phyloP scores from a whole-genome alignment of 192 early-diverging fungal species.

The Backusella tuberculispora region DNA sequence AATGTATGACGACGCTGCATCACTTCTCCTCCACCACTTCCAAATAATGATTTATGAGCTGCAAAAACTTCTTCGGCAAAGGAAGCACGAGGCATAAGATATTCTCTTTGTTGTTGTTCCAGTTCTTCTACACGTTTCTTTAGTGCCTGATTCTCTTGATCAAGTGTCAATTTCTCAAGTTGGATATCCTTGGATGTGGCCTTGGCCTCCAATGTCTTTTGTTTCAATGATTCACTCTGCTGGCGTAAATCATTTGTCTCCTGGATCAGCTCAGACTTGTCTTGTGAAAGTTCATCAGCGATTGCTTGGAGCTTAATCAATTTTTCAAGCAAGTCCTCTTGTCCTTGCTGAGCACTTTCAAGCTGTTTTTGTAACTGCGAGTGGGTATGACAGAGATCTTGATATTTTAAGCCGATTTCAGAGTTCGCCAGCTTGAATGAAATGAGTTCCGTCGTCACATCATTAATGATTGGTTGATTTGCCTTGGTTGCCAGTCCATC shows the following conservation, averaged over 20 bases:
- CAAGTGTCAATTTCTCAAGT: conserved; percentile 36
- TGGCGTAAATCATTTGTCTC: conserved; percentile 30
- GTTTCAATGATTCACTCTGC: conserved; percentile 29
- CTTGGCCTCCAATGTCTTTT: conserved; percentile 33
- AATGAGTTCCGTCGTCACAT: conserved; percentile 42
- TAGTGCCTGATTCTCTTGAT: conserved; percentile 24
- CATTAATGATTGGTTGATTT: conserved; percentile 6
- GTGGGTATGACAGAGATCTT: conserved; percentile 38
- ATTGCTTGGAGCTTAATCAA: conserved; percentile 25
- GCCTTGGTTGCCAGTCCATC: conserved; percentile 22
- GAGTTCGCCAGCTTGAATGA: conserved; percentile 45
- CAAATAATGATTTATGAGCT: conserved; percentile 27
- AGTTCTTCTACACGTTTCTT: conserved; percentile 23
- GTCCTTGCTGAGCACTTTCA: conserved; percentile 23
- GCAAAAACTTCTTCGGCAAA: conserved; percentile 41
- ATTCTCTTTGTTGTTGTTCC: conserved; percentile 33
- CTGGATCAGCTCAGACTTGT: conserved; percentile 21
- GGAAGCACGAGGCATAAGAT: conserved; percentile 33
- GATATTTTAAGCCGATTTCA: conserved; percentile 47
- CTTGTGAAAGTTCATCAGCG: conserved; percentile 31
- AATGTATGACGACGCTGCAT: conserved; percentile 39
- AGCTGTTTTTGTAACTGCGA: conserved; percentile 33
- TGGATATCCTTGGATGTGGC: conserved; percentile 39
- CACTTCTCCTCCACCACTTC: not conserved
- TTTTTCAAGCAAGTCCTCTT: conserved; percentile 42